Evolutionary conservation across 2,329 filamentous ascomycete genomes (phyloP).

Genomic region (Aspergillus fumigatus): DNA sequence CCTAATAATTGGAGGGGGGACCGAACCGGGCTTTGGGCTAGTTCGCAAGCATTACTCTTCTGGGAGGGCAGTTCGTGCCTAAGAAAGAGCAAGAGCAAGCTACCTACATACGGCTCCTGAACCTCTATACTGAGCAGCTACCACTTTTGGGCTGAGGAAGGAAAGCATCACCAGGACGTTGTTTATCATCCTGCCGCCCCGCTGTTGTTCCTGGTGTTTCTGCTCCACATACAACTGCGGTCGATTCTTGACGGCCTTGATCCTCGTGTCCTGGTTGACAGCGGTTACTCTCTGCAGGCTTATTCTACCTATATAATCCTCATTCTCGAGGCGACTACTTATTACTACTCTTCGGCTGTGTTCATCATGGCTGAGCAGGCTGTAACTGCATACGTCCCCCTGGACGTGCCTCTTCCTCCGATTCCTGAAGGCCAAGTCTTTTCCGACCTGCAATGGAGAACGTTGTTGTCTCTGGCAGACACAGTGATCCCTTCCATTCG

Average conservation of each 20-base stretch:
- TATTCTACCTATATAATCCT: neutral
- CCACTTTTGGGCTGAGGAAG: neutral
- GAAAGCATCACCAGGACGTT: neutral
- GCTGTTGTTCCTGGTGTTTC: too few relatives aligned
- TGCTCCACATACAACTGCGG: slow-evolving; percentile 1
- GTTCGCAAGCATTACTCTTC: slow-evolving; percentile 11
- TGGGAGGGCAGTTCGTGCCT: neutral
- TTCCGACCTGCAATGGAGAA: slow-evolving; percentile 54
- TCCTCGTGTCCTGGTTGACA: slow-evolving; percentile 19
- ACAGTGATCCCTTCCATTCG: slow-evolving; percentile 53
- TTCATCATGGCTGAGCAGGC: slow-evolving; percentile 18
- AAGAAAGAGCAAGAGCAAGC: neutral
- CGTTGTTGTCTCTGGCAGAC: slow-evolving; percentile 54
- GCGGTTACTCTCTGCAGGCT: slow-evolving; percentile 45
- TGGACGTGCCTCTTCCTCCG: slow-evolving; percentile 46
- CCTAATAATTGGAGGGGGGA: neutral
- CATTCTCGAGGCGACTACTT: neutral
- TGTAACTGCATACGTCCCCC: slow-evolving; percentile 23
- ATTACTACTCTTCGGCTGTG: neutral
- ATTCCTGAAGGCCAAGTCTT: slow-evolving; percentile 46
- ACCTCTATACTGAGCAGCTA: too few relatives aligned
- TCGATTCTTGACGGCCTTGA: slow-evolving; percentile 1
- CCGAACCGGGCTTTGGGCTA: neutral
- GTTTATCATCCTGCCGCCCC: neutral
- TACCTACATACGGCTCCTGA: neutral